Evolutionary conservation across 2,329 filamentous ascomycete genomes (phyloP), one percentile per base, ranked within the genome.

Genomic region (Botrytis byssoidea): DNA sequence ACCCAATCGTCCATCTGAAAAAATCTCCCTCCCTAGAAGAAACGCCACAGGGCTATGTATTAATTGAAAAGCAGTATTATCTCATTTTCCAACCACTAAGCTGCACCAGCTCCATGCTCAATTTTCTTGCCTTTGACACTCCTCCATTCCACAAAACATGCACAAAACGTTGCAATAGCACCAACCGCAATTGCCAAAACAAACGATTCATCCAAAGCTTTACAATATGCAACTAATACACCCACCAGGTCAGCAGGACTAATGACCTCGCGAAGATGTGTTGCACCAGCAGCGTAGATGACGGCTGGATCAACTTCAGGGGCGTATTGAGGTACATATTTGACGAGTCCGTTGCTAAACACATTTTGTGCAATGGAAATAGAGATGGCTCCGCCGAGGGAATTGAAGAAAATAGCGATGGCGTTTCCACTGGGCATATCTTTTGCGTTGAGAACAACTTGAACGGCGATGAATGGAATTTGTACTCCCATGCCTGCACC

Each of bases 321-420:
- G 74, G 72, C 83, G 72, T 70, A 83, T 75, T 48, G 73, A 35
- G 69, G 82, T 79, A 64, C 80, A 80, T 77, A 74, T 32, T 63
- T 74, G 6, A 68, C 76, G 10, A 81, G 72, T 16, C 78, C 79
- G 63, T 81, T 80, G 22, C 75, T 80, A 77, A 81, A 81, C 57
- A 89, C 84, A 5, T 85, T 85, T 79, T 90, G 86, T 0, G 87
- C 88, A 35, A 89, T 86, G 2, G 87, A 85, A 20, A 71, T 86
- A 74, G 89, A 88, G 32, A 90, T 81, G 46, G 88, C 87, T 46
- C 87, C 88, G 20, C 88, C 88, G 3, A 90, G 83, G 75, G 88
- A 88, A 79, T 90, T 88, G 55, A 84, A 82, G 77, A 90, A 90
- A 76, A 90, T 87, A 64, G 84, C 85, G 75, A 88, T 85, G 20